Evolutionary conservation across 352 stramenopile genomes (phyloP), one percentile per base, ranked within the genome.

Genomic region (Phytophthora hybrid): DNA sequence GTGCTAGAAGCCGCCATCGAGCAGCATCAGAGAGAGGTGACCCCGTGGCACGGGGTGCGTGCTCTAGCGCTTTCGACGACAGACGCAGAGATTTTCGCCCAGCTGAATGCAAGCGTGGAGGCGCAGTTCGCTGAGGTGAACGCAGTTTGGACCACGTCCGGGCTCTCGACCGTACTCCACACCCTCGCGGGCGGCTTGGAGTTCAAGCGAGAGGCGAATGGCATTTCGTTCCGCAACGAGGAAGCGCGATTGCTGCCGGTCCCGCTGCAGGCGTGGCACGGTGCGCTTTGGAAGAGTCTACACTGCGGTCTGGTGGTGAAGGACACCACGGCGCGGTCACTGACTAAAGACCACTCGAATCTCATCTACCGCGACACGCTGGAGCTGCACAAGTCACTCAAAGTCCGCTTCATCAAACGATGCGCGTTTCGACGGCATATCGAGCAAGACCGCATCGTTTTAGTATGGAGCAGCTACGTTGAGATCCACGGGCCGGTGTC

Each of bases 401-500:
- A 18, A 5, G 64, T 74, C 16, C 58, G n/a, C 16, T 5, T 82
- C 11, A 80, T 54, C 9, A 78, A 78, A 14, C 49, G 67, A 29
- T 34, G 55, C 9, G 71, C 63, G 26, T 72, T 84, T 21, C 63
- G 66, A 21, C 77, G 74, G 2, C 66, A 72, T n/a, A 52, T 74
- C 14, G 74, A 81, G 47, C 26, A 70, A 5, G 63, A 76, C 9
- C 66, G 71, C 19, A 59, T 81, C n/a, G 59, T 80, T 4, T 73
- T 78, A 18, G 67, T 84, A 10, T 84, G 77, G 71, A 73, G 52
- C 32, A 68, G 64, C 11, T 61, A 73, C 37, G 66, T 84, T 1
- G 57, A 82, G 39, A 82, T 79, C 18, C 61, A 72, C 2, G 75
- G 73, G 19, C 72, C 66, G 0, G 37, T 79, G 1, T 77, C 57